phyloP scores from a whole-genome alignment of 345 rosid species.

The Mangifera indica region DNA sequence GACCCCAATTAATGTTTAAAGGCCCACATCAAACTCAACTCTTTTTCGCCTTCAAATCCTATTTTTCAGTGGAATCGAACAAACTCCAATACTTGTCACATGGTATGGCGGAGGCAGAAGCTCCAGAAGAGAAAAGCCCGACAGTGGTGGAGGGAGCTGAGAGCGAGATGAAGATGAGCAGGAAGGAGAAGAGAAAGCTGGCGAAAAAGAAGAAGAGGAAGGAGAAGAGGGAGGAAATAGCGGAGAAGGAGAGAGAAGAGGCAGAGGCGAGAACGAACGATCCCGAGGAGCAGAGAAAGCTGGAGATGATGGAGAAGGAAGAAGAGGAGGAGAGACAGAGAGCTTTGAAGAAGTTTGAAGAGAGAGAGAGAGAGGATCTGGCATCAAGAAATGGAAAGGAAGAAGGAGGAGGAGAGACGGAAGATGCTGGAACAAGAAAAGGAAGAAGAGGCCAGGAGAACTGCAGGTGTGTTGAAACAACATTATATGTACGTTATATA shows the following conservation, averaged over 20 bases:
- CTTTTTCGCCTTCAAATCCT: too few species aligned
- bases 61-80: neutral
- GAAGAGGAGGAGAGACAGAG: conserved; percentile 56
- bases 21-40: too few species aligned
- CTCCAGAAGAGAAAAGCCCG: neutral
- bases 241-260: conserved; percentile 63
- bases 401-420: conserved; percentile 44
- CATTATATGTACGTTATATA: too few species aligned
- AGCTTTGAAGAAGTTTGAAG: conserved; percentile 69
- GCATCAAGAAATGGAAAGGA: conserved; percentile 62
- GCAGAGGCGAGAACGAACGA: conserved; percentile 59
- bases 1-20: too few species aligned
- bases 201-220: conserved; percentile 81
- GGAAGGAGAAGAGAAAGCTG: conserved; percentile 81
- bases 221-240: conserved; percentile 65
- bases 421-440: conserved; percentile 41
- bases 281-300: conserved; percentile 60
- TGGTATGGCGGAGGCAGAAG: neutral
- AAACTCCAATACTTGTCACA: neutral
- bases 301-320: conserved; percentile 54
- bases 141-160: conserved; percentile 2
- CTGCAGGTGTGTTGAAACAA: conserved; percentile 8
- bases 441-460: conserved; percentile 17
- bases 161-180: conserved; percentile 26
- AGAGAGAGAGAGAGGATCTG: conserved; percentile 74